phyloP scores from a whole-genome alignment of 352 stramenopile species.

The Aphanomyces astaci region DNA sequence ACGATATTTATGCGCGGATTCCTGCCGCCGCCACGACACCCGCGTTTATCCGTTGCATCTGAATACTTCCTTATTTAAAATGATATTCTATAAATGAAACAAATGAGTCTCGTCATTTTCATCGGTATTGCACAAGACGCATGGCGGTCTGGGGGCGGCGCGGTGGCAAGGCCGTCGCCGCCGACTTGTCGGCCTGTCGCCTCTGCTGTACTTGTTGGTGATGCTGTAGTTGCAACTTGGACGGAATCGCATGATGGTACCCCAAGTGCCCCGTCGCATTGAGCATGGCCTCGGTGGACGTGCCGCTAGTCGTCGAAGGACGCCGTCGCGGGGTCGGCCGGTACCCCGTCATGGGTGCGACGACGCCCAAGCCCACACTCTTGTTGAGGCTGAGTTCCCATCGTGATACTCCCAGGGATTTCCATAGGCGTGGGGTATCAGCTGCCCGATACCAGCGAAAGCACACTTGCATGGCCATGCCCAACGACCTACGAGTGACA shows the following conservation, averaged over 20 bases:
- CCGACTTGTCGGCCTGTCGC: neutral
- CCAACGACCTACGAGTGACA: conserved; percentile 39
- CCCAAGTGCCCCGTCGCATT: conserved; percentile 4
- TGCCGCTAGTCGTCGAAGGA: conserved; percentile 3
- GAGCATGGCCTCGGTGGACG: neutral
- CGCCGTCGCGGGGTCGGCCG: neutral
- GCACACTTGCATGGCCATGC: conserved; percentile 44
- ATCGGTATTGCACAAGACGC: neutral
- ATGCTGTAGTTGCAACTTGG: neutral
- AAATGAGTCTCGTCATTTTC: neutral
- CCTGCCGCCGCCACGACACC: neutral
- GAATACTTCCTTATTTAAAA: conserved; percentile 5
- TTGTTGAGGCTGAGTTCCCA: conserved; percentile 57
- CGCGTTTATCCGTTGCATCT: conserved; percentile 1
- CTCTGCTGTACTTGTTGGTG: neutral
- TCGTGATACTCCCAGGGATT: conserved; percentile 50
- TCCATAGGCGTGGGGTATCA: conserved; percentile 55
- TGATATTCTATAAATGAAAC: neutral
- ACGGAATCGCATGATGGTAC: neutral
- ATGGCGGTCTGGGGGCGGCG: neutral
- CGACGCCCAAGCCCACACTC: conserved; percentile 40
- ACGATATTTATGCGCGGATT: conserved; percentile 10
- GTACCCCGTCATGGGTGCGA: conserved; percentile 14
- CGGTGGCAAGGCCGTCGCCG: neutral
- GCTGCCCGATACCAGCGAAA: conserved; percentile 69